Evolutionary conservation across 2,329 filamentous ascomycete species (phyloP), one percentile per base, ranked within the genome.

Genomic region (Pseudocercospora musae): DNA sequence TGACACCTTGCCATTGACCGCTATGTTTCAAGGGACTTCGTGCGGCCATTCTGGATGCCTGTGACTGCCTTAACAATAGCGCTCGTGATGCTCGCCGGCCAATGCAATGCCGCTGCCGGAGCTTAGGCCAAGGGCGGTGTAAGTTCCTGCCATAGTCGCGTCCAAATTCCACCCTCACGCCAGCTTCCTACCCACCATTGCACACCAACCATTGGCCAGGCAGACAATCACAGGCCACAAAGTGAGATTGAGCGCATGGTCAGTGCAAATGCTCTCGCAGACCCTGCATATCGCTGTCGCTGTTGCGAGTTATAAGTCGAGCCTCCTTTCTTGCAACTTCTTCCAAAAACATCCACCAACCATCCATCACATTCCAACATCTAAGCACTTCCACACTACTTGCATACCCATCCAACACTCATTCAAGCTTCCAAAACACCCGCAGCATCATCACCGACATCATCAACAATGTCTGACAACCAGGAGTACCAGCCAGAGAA

Each of bases 401-500:
- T 37, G 5, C n/a, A 37, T 13, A 54, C 50, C 25, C n/a, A 13
- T 54, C 25, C 50, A 27, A 54, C 50, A 54, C 50, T 37, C 29
- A 18, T 37, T 20, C 50, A 54, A 54, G 25, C 50, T 52, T 37
- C 50, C 23, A 21, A 27, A 37, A 11, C 21, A 25, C 49, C 11
- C 11, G 18, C 23, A 40, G 11, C 15, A 54, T 31, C 52, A 54
- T 23, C 52, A 13, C 15, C 52, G 29, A 54, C 52, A 54, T 23
- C 52, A 54, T 48, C 44, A 21, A 48, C 18, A 48, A 48, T 48
- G 44, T 40, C 37, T 40, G 44, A 48, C 44, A 48, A 48, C 20
- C n/a, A 27, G 7, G 53, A 63, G 63, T 54, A 59, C 37, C 11
- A 37, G 27, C 27, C 55, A 48, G 21, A 40, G 4, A n/a, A 40